Evolutionary conservation across 257 asterid species (phyloP), one percentile per base, ranked within the genome.

Genomic region (Solanum habrochaites): DNA sequence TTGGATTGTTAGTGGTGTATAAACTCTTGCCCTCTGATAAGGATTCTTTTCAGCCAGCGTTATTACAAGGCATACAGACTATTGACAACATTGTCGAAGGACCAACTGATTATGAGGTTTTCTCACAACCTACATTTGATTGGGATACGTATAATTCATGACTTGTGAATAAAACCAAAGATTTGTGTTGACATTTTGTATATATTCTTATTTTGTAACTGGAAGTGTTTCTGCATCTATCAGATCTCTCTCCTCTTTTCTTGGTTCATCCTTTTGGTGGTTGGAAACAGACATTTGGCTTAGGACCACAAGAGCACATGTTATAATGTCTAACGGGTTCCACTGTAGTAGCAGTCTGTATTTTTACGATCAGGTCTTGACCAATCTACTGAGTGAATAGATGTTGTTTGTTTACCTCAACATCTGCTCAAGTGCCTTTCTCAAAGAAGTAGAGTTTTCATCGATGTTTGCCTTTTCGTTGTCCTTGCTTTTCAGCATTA

Each of bases 91-190:
- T 92, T 85, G 88, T 89, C 42, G 88, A 88, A 88, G 99, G 95
- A 84, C 90, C 95, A 85, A 90, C 95, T 58, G 99, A 97, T 88
- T 97, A 97, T 83, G 99, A 97, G 96, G 97, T 91, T 25, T 92
- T 89, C 77, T 94, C 99, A 66, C 90, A 92, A 85, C 99, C 99
- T 52, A 92, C 95, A 12, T 97, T 97, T 90, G 99, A 96, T 85
- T 97, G 99, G 99, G 99, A 97, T 92, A 92, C 93, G 75, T 91
- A 88, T 85, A 92, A 90, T 91, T 90, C 90, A 72, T 94, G 94
- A 92, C 86, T 49, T 67, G 73, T 88, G 85, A 62, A 84, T 71
- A 42, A 49, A 82, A 60, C 39, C 45, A 56, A 45, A 39, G 39
- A 72, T 29, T 80, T 88, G 88, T 85, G 47, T 27, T 47, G 67